Percentiles rank a stretch among this genome's conserved stretches.
phyloP scores from a whole-genome alignment of 768 basidiomycete genomes.

The Asterophora lycoperdoides region DNA sequence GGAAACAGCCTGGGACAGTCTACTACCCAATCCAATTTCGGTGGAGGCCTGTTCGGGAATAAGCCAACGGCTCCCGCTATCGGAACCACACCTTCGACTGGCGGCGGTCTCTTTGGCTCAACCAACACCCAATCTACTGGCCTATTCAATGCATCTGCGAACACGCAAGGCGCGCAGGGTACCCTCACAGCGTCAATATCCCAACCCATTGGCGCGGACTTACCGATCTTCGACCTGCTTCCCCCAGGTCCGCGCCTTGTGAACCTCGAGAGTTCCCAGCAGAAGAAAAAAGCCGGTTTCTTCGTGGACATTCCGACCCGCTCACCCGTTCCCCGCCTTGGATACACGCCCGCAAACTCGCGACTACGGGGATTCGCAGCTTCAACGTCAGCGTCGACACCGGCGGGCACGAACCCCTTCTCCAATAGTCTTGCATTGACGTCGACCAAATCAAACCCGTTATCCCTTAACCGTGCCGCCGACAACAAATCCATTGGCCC shows the following conservation, averaged over 20 bases:
- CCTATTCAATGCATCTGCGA: slow-evolving; percentile 36
- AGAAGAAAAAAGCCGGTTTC: slow-evolving; percentile 75
- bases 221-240: slow-evolving; percentile 73
- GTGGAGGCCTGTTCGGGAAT: slow-evolving; percentile 45
- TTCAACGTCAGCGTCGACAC: slow-evolving; percentile 39
- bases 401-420: slow-evolving; percentile 33
- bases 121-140: slow-evolving; percentile 28
- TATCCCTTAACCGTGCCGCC: slow-evolving; percentile 45
- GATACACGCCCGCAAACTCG: slow-evolving; percentile 63
- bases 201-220: slow-evolving; percentile 70
- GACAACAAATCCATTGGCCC: slow-evolving; percentile 46
- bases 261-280: slow-evolving; percentile 51
- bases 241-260: slow-evolving; percentile 65
- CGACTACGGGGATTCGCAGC: slow-evolving; percentile 70
- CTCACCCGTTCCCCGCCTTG: slow-evolving; percentile 63
- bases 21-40: slow-evolving; percentile 37
- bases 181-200: slow-evolving; percentile 82
- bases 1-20: slow-evolving; percentile 48
- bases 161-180: slow-evolving; percentile 48
- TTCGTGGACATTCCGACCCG: slow-evolving; percentile 75
- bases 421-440: slow-evolving; percentile 41
- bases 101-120: slow-evolving; percentile 40
- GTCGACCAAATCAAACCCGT: slow-evolving; percentile 50
- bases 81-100: slow-evolving; percentile 38
- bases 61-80: slow-evolving; percentile 49